Base-by-base conservation (phyloP, 2,329 filamentous ascomycete species). In the Chlorencoelia australis region DNA sequence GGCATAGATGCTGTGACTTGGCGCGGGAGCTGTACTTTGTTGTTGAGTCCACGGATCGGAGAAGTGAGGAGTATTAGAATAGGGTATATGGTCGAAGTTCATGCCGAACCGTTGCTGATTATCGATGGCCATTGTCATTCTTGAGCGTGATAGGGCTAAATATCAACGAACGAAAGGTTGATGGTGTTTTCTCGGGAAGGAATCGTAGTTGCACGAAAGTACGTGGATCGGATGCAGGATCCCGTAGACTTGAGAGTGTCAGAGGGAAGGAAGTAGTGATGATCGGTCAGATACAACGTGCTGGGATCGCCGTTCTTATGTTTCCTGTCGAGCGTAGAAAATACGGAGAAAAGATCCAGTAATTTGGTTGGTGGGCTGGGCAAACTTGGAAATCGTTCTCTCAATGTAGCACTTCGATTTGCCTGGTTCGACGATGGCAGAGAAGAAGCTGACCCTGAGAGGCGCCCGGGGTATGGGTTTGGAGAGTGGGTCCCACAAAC, bases 121-220 rank as follows among this genome's bases (percentile, higher is more conserved):
- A 67, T 94, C 86, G 68, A 94, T 76, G 62, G 88, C 84, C 86
- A 94, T 94, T 66, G 86, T 91, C 87, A 94, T 94, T 44, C 48
- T 53, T 42, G 35, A 44, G n/a, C n/a, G n/a, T n/a, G n/a, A n/a
- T n/a, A n/a, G n/a, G n/a, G n/a, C n/a, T n/a, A 33, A 35, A 39
- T 33, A 21, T 2, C 16, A 29, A 41, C 39, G 36, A 35, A 39
- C 36, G 21, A 37, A 37, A 34, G 11, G 24, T 29, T 9, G 7
- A 17, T 16, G 30, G 33, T 10, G 30, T 31, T 22, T 20, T 26
- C 34, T 27, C 37, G 37, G 26, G 32, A 36, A 27, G 27, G 37
- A 35, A 33, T 30, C 30, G 26, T 42, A 37, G 45, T 40, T 45
- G 43, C 37, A 42, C 39, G 41, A 38, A 39, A 37, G 20, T 39